Conservation (phyloP, 2,329 filamentous ascomycete species). For the Epichloe hybrida region DNA sequence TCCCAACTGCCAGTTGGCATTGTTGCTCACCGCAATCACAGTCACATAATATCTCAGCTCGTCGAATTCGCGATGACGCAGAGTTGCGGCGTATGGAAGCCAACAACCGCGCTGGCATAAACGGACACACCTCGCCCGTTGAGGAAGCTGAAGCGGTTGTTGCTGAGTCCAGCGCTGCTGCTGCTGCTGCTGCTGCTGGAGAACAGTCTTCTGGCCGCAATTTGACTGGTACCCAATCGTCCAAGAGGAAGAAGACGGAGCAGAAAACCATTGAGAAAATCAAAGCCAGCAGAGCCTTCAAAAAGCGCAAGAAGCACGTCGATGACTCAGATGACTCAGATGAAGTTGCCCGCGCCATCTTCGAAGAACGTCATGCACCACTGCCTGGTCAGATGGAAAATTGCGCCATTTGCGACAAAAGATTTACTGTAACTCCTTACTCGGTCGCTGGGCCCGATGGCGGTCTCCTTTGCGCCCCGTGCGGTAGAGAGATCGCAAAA, state of each 20-base stretch:
- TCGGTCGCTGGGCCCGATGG: constrained; percentile 71
- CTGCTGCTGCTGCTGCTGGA: constrained; percentile 1
- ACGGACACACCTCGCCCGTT: constrained; percentile 11
- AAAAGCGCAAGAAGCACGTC: constrained; percentile 33
- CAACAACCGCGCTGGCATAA: constrained; percentile 10
- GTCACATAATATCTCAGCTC: constrained; percentile 59
- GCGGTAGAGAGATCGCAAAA: constrained; percentile 57
- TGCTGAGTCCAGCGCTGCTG: constrained; percentile 9
- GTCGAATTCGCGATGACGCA: constrained; percentile 38
- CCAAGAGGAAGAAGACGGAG: constrained; percentile 31
- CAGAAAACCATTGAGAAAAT: constrained; percentile 45
- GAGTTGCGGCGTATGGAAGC: constrained; percentile 32
- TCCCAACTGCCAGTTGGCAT: background rate
- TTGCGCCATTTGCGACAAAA: constrained; percentile 71
- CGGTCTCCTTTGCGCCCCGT: constrained; percentile 71
- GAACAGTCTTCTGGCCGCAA: constrained; percentile 16
- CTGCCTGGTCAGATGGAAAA: constrained; percentile 80
- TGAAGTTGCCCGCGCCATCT: constrained; percentile 34
- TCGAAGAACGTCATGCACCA: constrained; percentile 35
- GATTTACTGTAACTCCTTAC: constrained; percentile 88
- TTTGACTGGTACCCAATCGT: constrained; percentile 11
- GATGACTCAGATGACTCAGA: constrained; percentile 29
- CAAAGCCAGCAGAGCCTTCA: constrained; percentile 45
- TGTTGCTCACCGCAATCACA: constrained; percentile 18
- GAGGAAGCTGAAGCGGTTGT: constrained; percentile 4